Base-by-base conservation (phyloP, 2,329 filamentous ascomycete species). In the Pseudocercospora fijiensis region DNA sequence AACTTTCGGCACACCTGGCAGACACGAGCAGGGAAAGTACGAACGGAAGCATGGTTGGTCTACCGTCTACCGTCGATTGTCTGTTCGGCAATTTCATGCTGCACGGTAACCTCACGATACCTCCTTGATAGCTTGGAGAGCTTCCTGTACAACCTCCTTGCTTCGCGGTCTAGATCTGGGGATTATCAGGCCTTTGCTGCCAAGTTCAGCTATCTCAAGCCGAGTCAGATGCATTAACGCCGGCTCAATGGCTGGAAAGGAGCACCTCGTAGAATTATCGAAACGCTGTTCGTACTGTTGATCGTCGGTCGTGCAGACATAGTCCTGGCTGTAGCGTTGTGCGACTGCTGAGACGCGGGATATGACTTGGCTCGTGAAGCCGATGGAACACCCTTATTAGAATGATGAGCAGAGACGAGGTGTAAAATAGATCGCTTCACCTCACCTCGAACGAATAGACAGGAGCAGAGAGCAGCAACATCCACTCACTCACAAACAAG, bases 121-220 rank as follows among this genome's bases (percentile, higher is more conserved):
- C 26, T 65, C 60, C n/a, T 61, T 53, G 30, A 69, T 62, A 37
- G 69, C 66, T 28, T 66, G 53, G 27, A 61, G 24, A 5, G 70
- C 70, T 33, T 68, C 41, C 30, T 64, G 60, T 13, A 71, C 63
- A 7, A 72, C 58, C 49, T 67, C 57, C 57, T 57, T 65, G n/a
- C 18, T 16, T 52, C 49, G 49, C 49, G 49, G 11, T 28, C 27
- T 10, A 20, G 16, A 18, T 45, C 13, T 43, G 56, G 4, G 5
- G 56, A 27, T 27, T 10, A 45, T 18, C 37, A 57, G 18, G 22
- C n/a, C 53, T 28, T 13, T 37, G 43, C 33, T 45, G 18, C 22
- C 56, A 58, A 26, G 30, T 27, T 45, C 56, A 45, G 24, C 18
- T 45, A 57, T 16, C 28, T 47, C 37, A 28, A 27, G 13, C 24